Conservation (phyloP, 2,329 filamentous ascomycete genomes). For the Colletotrichum higginsianum region DNA sequence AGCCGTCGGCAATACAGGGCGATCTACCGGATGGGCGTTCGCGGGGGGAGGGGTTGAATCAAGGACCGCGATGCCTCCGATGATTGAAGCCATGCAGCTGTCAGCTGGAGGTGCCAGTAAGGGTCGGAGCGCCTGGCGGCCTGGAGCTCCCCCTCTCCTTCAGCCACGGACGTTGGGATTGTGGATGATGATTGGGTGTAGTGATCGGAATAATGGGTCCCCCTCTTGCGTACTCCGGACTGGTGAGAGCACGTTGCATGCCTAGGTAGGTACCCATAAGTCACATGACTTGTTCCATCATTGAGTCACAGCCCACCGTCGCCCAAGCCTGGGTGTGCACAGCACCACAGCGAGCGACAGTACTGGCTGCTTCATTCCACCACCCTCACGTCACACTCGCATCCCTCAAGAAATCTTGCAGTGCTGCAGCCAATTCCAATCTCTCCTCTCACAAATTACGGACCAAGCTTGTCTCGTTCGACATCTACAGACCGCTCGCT, state of each 20-base stretch:
- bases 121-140: conserved; percentile 20
- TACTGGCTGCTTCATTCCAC: conserved; percentile 22
- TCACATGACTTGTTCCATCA: conserved; percentile 25
- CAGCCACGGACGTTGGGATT: conserved; percentile 1
- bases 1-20: conserved; percentile 5
- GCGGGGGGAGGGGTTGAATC: conserved; percentile 10
- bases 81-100: conserved; percentile 24
- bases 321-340: background rate
- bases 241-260: background rate
- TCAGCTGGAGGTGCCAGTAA: conserved; percentile 20
- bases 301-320: conserved; percentile 24
- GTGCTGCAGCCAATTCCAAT: conserved; percentile 24
- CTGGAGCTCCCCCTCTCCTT: conserved; percentile 30
- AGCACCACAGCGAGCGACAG: conserved; percentile 12
- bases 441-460: conserved; percentile 34
- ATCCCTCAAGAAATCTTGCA: conserved; percentile 34
- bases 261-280: too few species aligned
- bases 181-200: conserved; percentile 22
- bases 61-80: conserved; percentile 33
- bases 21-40: conserved; percentile 20
- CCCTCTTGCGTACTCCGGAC: background rate
- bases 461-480: conserved; percentile 18
- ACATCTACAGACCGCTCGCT: conserved; percentile 24
- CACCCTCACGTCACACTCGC: conserved; percentile 38
- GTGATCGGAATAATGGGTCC: background rate